Base-by-base conservation (phyloP, 805 yeast genomes). In the Debaryomyces castellii region DNA sequence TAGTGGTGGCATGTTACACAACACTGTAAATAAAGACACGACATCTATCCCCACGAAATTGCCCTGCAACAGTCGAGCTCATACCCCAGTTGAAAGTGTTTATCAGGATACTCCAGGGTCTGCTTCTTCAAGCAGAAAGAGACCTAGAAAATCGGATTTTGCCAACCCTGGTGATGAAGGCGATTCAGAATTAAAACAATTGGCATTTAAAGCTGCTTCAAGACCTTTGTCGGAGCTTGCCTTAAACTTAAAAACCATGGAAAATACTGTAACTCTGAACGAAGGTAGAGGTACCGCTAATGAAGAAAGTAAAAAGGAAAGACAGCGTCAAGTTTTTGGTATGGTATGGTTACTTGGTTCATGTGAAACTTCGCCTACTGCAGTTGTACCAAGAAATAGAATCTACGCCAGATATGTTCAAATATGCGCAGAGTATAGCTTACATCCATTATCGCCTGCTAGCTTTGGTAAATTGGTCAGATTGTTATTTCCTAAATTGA, bases 281-380 rank as follows among this genome's bases (percentile, higher is more conserved):
- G 46, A 48, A 39, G 40, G 43, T 20, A 46, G 39, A 27, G 14
- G 46, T 4, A 11, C 23, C 5, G 37, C 43, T 40, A 37, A 28
- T 21, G 45, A 44, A 37, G 59, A 52, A 24, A 49, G 52, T 3
- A 39, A 46, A 21, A 72, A 71, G 40, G 89, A 85, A 53, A 71
- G 81, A 46, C 85, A 81, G 56, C 76, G 83, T 43, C 97, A 89
- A 62, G 71, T 87, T 1, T 87, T 88, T 63, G 96, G 91, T 10
- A 77, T 89, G 79, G 79, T 86, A 2, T 88, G 95, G 87, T 70
- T 90, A 36, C 72, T 85, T 66, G 80, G 82, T 54, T 74, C 82
- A 21, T 89, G 89, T 83, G 55, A 81, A 77, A 44, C 61, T 2
- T 58, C 67, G 10, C 64, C 67, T 14, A 64, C 73, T 0, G 68